Evolutionary conservation across 768 basidiomycete genomes (phyloP).

Genomic region (Podaxis sp.): DNA sequence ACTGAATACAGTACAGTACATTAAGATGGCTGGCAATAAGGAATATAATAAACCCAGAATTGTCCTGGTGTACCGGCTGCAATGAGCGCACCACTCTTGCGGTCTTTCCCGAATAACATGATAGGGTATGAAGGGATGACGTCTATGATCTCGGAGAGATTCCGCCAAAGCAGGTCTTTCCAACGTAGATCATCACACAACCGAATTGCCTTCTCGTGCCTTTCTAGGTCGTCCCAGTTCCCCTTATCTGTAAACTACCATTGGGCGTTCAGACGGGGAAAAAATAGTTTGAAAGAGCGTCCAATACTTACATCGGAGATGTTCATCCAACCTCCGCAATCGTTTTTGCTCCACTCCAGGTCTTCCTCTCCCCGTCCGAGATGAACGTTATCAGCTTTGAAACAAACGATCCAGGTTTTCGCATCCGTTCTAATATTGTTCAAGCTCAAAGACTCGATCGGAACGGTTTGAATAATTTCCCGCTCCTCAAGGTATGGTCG

Average conservation of each 20-base stretch:
- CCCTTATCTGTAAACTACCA: conserved; percentile 20
- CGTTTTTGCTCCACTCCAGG: neutral
- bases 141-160: neutral
- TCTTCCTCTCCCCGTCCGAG: neutral
- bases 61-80: neutral
- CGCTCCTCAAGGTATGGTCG: neutral
- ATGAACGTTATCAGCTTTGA: neutral
- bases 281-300: neutral
- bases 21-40: neutral
- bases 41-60: neutral
- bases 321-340: neutral
- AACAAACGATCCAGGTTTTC: neutral
- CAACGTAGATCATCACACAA: neutral
- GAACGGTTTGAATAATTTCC: neutral
- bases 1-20: neutral
- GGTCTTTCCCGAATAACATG: neutral
- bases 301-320: neutral
- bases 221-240: neutral
- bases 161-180: neutral
- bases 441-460: neutral
- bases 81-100: neutral
- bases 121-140: neutral
- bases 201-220: neutral
- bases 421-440: neutral
- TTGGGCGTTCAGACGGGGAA: conserved; percentile 32